These are phyloP conservation scores for Fusarium kyushuense DNA, from an alignment of 2,329 filamentous ascomycete species.

Conservation along the genomic window DNA sequence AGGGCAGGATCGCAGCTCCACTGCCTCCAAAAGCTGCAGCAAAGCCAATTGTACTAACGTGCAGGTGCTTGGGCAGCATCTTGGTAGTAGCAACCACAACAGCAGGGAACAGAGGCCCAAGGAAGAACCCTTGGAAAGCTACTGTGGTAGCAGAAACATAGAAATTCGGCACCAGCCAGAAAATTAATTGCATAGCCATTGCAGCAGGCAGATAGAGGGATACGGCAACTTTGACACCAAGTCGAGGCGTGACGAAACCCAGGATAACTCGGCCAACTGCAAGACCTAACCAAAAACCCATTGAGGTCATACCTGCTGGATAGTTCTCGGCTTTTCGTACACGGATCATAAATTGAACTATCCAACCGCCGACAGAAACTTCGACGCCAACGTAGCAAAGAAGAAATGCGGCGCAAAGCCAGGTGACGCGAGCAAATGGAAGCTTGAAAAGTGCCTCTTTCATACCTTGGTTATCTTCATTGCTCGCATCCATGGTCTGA, in stretches of 20 bases:
- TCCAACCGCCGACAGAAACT: constrained; percentile 83
- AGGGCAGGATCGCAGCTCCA: constrained; percentile 75
- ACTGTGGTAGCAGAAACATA: constrained; percentile 80
- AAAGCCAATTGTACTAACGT: constrained; percentile 82
- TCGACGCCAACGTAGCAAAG: constrained; percentile 82
- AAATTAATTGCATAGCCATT: constrained; percentile 76
- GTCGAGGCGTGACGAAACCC: constrained; percentile 77
- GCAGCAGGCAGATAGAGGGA: constrained; percentile 71
- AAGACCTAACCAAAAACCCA: constrained; percentile 85
- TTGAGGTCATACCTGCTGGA: constrained; percentile 78
- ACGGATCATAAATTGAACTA: constrained; percentile 84
- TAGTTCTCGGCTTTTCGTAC: constrained; percentile 77
- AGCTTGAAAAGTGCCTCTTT: constrained; percentile 55
- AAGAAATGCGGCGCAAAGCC: constrained; percentile 78
- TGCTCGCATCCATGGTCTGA: constrained; percentile 50
- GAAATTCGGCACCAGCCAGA: constrained; percentile 86
- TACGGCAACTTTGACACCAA: constrained; percentile 77
- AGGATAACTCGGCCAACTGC: constrained; percentile 77
- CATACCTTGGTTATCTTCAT: constrained; percentile 40
- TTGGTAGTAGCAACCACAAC: constrained; percentile 78
- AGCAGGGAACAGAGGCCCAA: constrained; percentile 82
- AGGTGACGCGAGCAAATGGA: constrained; percentile 67
- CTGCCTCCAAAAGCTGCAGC: constrained; percentile 79
- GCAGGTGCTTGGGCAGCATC: constrained; percentile 75
- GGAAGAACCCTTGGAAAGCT: constrained; percentile 79